Evolutionary conservation across 2,329 filamentous ascomycete species (phyloP), one percentile per base, ranked within the genome.

Genomic region (Sclerotinia glacialis): DNA sequence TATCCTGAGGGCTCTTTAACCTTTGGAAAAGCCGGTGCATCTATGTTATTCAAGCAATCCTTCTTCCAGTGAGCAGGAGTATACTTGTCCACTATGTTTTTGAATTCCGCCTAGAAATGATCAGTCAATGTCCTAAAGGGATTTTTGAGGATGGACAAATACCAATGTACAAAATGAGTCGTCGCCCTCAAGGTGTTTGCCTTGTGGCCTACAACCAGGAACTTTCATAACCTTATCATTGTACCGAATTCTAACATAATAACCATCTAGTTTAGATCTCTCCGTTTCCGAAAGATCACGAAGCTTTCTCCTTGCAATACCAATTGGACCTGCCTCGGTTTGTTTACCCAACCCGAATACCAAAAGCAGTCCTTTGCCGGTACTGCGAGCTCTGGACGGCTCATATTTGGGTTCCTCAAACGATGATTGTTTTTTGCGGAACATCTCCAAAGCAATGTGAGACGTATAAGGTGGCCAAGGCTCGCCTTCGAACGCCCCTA

Each of bases 401-500:
- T 52, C 47, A 34, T 55, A 16, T 52, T 66, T 61, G 21, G 59
- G 23, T 26, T 64, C 56, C 23, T 40, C 47, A n/a, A 75, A 69
- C 21, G 76, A 71, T 18, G 60, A 40, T 12, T 65, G 65, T 18
- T 79, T 76, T 71, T 85, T 83, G 50, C 85, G 86, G 81, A 98
- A 97, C 69, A 98, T 83, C 78, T 99, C 95, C 65, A 99, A 82
- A 42, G 95, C 93, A 70, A 99, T 84, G 73, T 96, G 93, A 72
- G 91, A 94, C 0, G 94, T 97, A 75, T 94, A 99, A 0, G 93
- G 93, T 0, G 95, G 95, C 95, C 95, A 99, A 46, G 84, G 83
- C 58, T 85, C 85, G 26, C 80, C 80, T 52, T 91, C 82, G 76
- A 92, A 95, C 3, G 90, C 90, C 3, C 94, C 95, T 8, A 98